A percentile compares a stretch with the other conserved stretches of the same genome.
Evolutionary conservation across 78 protist species (phyloP).

Genomic region (Dictyostelium capitatum): DNA sequence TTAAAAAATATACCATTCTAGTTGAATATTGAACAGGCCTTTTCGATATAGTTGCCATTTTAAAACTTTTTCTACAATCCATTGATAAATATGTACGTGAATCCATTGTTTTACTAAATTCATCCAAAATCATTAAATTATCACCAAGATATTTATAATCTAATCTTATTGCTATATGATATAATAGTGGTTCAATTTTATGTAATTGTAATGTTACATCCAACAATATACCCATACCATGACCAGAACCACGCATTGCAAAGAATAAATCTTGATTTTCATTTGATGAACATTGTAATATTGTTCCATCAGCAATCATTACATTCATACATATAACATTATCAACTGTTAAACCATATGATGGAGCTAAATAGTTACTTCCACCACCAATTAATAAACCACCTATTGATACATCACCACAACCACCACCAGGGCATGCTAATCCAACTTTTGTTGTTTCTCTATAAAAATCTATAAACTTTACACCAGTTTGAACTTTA

Average conservation of each 20-base stretch:
- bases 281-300: not conserved
- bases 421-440: conserved; percentile 40
- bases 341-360: conserved; percentile 5
- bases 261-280: conserved; percentile 5
- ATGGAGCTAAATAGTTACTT: conserved; percentile 26
- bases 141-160: not conserved
- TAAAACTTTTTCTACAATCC: conserved; percentile 2
- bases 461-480: conserved; percentile 6
- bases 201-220: not conserved
- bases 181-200: conserved; percentile 1
- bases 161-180: not conserved
- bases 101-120: conserved; percentile 43
- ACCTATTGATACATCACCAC: conserved; percentile 35
- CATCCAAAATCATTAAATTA: not conserved
- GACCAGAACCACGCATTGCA: conserved; percentile 39
- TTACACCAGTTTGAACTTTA: not conserved
- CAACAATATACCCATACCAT: not conserved
- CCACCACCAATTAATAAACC: conserved; percentile 51
- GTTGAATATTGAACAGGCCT: not conserved
- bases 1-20: conserved; percentile 3
- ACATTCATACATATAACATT: not conserved
- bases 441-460: not conserved
- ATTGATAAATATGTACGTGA: conserved; percentile 5
- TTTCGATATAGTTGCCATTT: not conserved
- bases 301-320: not conserved